Base-by-base conservation (phyloP, 768 basidiomycete species). In the Rhizopogon salebrosus region DNA sequence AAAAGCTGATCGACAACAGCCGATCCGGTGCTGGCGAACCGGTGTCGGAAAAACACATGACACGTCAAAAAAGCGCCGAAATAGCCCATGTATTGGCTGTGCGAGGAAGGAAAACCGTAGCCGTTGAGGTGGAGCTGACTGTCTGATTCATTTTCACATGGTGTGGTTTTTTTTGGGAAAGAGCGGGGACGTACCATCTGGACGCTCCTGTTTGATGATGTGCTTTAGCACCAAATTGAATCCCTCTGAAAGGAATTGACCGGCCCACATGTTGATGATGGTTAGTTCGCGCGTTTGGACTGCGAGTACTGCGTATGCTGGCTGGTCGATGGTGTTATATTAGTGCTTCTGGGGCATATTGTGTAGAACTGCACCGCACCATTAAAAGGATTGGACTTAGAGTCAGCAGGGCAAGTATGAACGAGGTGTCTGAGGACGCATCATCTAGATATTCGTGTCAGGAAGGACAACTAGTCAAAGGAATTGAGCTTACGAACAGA, bases 51-150 rank as follows among this genome's bases (percentile, higher is more conserved):
- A 57, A 78, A 79, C 45, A 92, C 62, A 68, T 93, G 91, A 62
- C 85, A 82, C 39, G 84, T 62, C 40, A 92, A 66, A 66, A 92
- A 93, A 0, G 88, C 75, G 5, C 85, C 75, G 57, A 93, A 92
- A 68, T 88, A 93, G 14, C 83, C 91, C 91, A 93, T 92, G 65
- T 85, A 91, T 67, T 93, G 91, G 67, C 88, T 89, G 62, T 93
- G 91, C 13, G 89, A 91, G 0, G 90, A 92, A 0, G 91, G 91
- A 60, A 92, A 92, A 6, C 89, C 91, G 62, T 91, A 92, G 13
- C 90, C 90, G 51, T 78, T 78, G 18, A 68, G 50, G 22, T 64
- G 59, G 22, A 64, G 13, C n/a, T 43, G 18, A 20, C 56, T 52
- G 11, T 51, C 66, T 68, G 5, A 16, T 41, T 41, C 10, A 26